Evolutionary conservation across 2,329 filamentous ascomycete genomes (phyloP), one percentile per base, ranked within the genome.

Genomic region (Pleoardoris graminearum): DNA sequence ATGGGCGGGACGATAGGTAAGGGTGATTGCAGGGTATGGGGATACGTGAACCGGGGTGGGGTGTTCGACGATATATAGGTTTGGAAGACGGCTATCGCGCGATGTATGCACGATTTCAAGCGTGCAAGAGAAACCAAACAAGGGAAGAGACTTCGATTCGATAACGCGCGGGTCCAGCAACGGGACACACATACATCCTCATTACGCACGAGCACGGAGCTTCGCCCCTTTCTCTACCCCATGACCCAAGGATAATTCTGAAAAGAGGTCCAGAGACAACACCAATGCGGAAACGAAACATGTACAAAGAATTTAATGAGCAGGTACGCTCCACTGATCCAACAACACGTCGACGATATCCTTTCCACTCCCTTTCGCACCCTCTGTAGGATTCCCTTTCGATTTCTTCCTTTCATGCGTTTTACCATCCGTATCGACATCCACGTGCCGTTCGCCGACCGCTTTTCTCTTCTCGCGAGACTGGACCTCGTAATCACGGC

Each of bases 1-100:
- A 84, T 68, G 81, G 80, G 7, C 74, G 80, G 53, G 80, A 83
- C 58, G 79, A 82, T 44, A 27, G 33, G 33, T 17, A 6, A 30
- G 33, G 33, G 41, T n/a, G 45, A 33, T 11, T 7, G 29, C 11
- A 17, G 27, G 10, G 27, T 10, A 27, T 27, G 25, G 5, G 25
- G 5, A 27, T 27, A 27, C 25, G 10, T 10, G 25, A 27, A 27
- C 10, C 25, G 10, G 25, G 25, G 10, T 6, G 10, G 25, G 25
- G 10, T 6, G 5, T 27, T 27, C 25, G 25, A 27, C 5, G 10
- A 5, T 27, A 27, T 10, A 27, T 27, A 27, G n/a, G n/a, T n/a
- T n/a, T n/a, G n/a, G n/a, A n/a, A n/a, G n/a, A n/a, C n/a, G n/a
- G n/a, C n/a, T n/a, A n/a, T n/a, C n/a, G n/a, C n/a, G n/a, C n/a